A percentile compares a stretch with the other conserved stretches of the same genome.
Conservation (phyloP, 352 stramenopile genomes). For the Plasmopara viticola region DNA sequence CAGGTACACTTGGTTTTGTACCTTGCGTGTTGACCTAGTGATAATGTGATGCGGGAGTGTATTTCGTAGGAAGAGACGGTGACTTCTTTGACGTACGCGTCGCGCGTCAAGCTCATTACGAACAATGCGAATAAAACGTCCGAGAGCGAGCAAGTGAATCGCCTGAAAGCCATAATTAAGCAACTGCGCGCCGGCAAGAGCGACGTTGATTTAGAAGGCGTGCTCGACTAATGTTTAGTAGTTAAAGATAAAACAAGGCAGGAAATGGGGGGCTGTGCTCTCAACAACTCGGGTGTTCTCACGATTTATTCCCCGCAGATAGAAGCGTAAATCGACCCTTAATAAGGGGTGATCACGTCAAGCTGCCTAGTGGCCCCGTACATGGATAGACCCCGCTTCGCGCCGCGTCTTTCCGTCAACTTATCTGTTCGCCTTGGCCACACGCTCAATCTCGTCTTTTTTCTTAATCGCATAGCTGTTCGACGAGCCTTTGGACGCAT, state of each 20-base stretch:
- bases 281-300: conserved; percentile 85
- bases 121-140: conserved; percentile 85
- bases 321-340: conserved; percentile 3
- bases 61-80: conserved; percentile 63
- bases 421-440: conserved; percentile 99
- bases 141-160: conserved; percentile 77
- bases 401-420: conserved; percentile 11
- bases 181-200: conserved; percentile 58
- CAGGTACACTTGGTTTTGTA: conserved; percentile 38
- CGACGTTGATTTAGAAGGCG: conserved; percentile 63
- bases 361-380: no score
- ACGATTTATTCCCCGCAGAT: no score
- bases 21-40: not conserved
- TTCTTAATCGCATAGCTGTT: conserved; percentile 99
- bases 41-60: not conserved
- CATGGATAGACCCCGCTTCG: no score
- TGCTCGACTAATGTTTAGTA: conserved; percentile 30
- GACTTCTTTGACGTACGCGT: conserved; percentile 77
- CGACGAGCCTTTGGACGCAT: conserved; percentile 98
- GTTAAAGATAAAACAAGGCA: conserved; percentile 8
- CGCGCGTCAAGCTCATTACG: conserved; percentile 84
- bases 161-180: conserved; percentile 80
- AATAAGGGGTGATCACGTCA: not conserved
- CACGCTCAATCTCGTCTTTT: conserved; percentile 99
- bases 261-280: conserved; percentile 30